phyloP scores from a whole-genome alignment of 2,329 filamentous ascomycete species.

The Macrophomina tecta region DNA sequence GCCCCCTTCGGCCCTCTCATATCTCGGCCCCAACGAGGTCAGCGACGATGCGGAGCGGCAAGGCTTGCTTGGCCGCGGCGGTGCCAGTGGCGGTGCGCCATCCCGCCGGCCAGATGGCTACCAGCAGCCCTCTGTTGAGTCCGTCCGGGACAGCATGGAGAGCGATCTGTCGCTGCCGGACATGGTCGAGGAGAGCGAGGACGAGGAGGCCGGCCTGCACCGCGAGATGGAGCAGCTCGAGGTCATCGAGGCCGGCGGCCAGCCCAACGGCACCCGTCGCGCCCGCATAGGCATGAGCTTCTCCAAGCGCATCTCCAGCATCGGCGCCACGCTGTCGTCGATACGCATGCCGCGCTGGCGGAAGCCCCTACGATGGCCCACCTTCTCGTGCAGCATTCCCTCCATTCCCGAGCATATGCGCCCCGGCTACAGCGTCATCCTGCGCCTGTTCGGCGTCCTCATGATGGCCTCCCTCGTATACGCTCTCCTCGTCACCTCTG shows the following conservation, averaged over 20 bases:
- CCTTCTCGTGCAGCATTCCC: slow-evolving; percentile 42
- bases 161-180: slow-evolving; percentile 59
- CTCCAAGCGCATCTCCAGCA: slow-evolving; percentile 62
- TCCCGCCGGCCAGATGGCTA: slow-evolving; percentile 46
- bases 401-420: slow-evolving; percentile 54
- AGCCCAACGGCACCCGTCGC: slow-evolving; percentile 35
- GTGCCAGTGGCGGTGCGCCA: slow-evolving; percentile 28
- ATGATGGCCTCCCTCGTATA: slow-evolving; percentile 81
- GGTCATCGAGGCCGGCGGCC: slow-evolving; percentile 44
- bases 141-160: slow-evolving; percentile 69
- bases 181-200: slow-evolving; percentile 55
- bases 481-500: slow-evolving; percentile 81
- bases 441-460: slow-evolving; percentile 75
- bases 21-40: slow-evolving; percentile 63
- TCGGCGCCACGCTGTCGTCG: slow-evolving; percentile 64
- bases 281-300: slow-evolving; percentile 51
- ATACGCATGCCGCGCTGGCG: slow-evolving; percentile 54
- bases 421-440: slow-evolving; percentile 70
- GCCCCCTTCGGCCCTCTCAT: slow-evolving; percentile 53
- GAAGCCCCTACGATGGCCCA: slow-evolving; percentile 36
- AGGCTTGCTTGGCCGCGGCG: slow-evolving; percentile 65
- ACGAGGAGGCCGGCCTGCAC: slow-evolving; percentile 65
- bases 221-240: slow-evolving; percentile 80
- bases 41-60: slow-evolving; percentile 77
- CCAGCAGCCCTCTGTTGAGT: slow-evolving; percentile 81